Conservation (phyloP, 441 rosid genomes). For the Pelargonium australe region DNA sequence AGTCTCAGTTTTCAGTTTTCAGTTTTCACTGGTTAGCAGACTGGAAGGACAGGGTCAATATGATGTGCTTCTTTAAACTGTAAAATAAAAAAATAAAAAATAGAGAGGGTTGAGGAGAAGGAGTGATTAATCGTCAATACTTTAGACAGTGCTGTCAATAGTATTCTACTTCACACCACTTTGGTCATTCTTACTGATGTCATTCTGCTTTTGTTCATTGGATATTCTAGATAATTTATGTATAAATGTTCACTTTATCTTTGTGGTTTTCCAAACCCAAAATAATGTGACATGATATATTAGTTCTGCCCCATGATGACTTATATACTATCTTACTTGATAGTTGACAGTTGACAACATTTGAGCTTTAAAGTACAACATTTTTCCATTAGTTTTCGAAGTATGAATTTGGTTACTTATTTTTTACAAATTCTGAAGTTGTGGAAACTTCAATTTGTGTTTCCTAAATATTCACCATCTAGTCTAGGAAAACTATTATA, state of each 20-base stretch:
- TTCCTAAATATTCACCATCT: not conserved
- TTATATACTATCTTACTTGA: not conserved
- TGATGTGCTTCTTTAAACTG: not conserved
- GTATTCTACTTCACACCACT: not conserved
- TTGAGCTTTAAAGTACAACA: not conserved
- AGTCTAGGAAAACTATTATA: no score
- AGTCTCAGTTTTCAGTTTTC: conserved; percentile 39
- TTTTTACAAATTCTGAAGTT: not conserved
- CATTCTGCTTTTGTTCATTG: not conserved
- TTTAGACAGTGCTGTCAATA: not conserved
- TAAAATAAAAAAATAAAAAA: not conserved
- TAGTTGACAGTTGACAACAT: not conserved
- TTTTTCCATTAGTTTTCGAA: no score
- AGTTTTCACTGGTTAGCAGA: conserved; percentile 30
- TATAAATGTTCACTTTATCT: no score
- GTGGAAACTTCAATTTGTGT: conserved; percentile 1
- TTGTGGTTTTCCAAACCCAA: not conserved
- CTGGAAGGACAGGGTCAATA: conserved; percentile 44
- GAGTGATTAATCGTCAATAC: not conserved
- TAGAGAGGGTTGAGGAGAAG: not conserved
- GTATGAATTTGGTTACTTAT: not conserved
- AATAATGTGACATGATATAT: not conserved
- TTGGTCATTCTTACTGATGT: not conserved
- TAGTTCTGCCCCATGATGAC: not conserved
- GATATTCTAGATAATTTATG: not conserved